Base-by-base conservation (phyloP, 352 stramenopile genomes). In the Pythium folliculosum region DNA sequence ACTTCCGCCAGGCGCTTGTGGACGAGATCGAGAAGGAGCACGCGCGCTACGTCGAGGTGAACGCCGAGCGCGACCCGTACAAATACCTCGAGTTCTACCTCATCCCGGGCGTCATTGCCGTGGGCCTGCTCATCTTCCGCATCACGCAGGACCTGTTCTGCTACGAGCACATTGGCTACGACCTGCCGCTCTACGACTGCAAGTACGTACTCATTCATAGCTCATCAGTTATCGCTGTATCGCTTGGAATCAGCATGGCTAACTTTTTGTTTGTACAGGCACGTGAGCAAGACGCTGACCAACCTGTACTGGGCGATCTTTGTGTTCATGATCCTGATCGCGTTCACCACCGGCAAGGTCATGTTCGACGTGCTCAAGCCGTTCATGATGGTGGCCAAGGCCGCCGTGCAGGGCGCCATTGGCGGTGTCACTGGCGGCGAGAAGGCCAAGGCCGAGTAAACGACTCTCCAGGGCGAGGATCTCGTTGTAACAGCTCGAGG, bases 31-130 rank as follows among this genome's bases (percentile, higher is more conserved):
- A 90, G 54, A 89, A 91, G 57, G 86, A 97, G 59, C 92, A 89
- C 63, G 81, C 91, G 38, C 85, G 96, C 14, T 99, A 98, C 80
- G 60, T 88, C 22, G 94, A 97, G 61, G 85, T 98, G 17, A 99
- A 99, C 76, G 86, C 92, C 32, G 88, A 96, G 66, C 90, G 96
- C 16, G 98, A 99, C 78, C 97, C 97, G 60, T 97, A 99, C 76
- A 91, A 92, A 66, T 95, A 97, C 70, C 80, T 91, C 66, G 96
- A 92, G 81, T 98, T 89, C 72, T 99, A 98, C 70, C 68, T 98
- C 23, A 80, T 99, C 50, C 96, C 97, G 3, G 78, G 97, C 25
- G 75, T 84, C 10, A 76, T 99, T 30, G 97, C 95, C 13, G 65
- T 97, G 38, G 71, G 82, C 38, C 84, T 98, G 55, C 90, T 97